These are phyloP conservation scores for Telfairia occidentalis DNA, from an alignment of 331 rosid genomes.

Conservation along the genomic window DNA sequence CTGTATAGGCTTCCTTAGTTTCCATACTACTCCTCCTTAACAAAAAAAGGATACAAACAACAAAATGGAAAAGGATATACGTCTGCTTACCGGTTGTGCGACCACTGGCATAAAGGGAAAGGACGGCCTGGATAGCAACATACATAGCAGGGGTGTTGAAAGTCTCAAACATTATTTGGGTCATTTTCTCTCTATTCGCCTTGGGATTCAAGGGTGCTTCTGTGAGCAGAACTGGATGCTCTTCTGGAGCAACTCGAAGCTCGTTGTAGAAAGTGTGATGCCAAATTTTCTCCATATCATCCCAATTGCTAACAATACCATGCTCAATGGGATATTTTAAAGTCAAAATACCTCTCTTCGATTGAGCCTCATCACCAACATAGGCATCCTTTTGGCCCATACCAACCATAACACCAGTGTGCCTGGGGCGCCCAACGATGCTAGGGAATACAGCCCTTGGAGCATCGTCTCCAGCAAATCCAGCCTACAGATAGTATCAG, in stretches of 20 bases:
- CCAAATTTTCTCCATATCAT: constrained; percentile 98
- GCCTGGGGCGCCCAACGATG: constrained; percentile 64
- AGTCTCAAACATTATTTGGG: constrained; percentile 94
- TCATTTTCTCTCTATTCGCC: constrained; percentile 95
- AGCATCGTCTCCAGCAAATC: constrained; percentile 47
- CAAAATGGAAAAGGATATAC: not conserved
- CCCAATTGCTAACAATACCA: constrained; percentile 44
- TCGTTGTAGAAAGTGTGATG: constrained; percentile 96
- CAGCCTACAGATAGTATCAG: constrained; percentile 43
- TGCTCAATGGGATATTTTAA: constrained; percentile 59
- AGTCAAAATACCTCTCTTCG: constrained; percentile 69
- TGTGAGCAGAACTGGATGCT: constrained; percentile 89
- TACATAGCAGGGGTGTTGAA: constrained; percentile 97
- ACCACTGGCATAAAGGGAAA: constrained; percentile 94
- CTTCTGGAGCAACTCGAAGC: constrained; percentile 95
- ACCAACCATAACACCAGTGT: constrained; percentile 73
- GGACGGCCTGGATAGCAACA: constrained; percentile 93
- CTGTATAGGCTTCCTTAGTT: not conserved
- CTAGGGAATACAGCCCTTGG: constrained; percentile 71
- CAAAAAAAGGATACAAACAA: not conserved
- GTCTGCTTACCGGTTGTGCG: constrained; percentile 78
- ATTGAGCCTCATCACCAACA: constrained; percentile 68
- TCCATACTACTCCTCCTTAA: not conserved
- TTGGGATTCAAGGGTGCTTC: constrained; percentile 97
- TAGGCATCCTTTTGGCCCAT: constrained; percentile 79